Base-by-base conservation (phyloP, 2,329 filamentous ascomycete genomes). In the Cadophora sp. region DNA sequence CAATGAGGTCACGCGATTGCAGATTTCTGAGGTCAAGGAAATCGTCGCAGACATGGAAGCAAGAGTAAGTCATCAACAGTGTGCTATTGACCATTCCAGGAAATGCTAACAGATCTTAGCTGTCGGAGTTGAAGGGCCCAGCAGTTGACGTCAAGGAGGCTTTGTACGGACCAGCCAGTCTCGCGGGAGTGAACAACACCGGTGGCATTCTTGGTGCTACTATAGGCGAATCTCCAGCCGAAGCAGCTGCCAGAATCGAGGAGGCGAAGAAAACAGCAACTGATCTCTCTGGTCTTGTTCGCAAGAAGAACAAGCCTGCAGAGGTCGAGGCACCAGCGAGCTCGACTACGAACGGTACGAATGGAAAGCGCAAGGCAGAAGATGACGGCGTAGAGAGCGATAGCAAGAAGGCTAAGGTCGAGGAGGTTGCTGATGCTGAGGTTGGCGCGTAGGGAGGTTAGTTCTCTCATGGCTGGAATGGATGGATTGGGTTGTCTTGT, bases 11-110 rank as follows among this genome's bases (percentile, higher is more conserved):
- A 85, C 85, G 50, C 82, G 87, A 72, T 83, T 83, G 68, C 83
- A 86, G 67, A 91, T 96, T 68, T 79, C 83, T 62, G 91, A 96
- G 68, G 90, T 92, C 71, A 92, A 91, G 79, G 90, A 94, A 68
- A 88, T 96, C 71, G 85, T 95, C 58, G 84, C 85, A 62, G 92
- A 96, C 72, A 92, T 96, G 87, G 89, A 93, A 80, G 86, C 90
- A 76, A 84, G 91, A 71, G 88, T 91, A 81, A 79, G 64, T 62
- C 18, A 20, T 33, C 11, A 5, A 86, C 64, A 71, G 69, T 66
- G 68, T 47, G 39, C 14, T 65, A 27, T 16, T 50, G 0, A 51
- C 58, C 36, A 20, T 30, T 45, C 47, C 2, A 39, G 33, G 30
- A 48, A 30, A 20, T 13, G 45, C 56, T 70, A 76, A 64, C 69